Percentiles rank a stretch among this genome's conserved stretches.
Conservation (phyloP, 2,329 filamentous ascomycete species). For the Neonectria magnoliae region DNA sequence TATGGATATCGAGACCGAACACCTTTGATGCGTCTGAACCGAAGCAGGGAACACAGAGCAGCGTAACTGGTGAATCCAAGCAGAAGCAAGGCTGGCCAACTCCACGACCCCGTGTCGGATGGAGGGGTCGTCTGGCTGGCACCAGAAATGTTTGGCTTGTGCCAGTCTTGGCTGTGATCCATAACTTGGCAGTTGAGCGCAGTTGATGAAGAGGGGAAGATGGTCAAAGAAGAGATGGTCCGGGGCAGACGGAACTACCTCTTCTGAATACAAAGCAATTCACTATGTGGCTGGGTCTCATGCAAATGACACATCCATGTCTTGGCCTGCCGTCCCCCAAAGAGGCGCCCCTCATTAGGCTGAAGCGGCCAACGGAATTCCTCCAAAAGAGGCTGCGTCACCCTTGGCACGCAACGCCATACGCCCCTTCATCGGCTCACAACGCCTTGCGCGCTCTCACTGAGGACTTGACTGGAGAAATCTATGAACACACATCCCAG, state of each 20-base stretch:
- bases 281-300: background rate
- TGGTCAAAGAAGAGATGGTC: background rate
- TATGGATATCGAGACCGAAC: constrained; percentile 46
- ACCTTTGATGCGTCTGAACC: constrained; percentile 48
- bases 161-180: background rate
- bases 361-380: background rate
- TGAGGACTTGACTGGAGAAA: background rate
- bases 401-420: background rate
- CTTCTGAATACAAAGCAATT: background rate
- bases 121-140: background rate
- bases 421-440: too few relatives aligned
- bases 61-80: constrained; percentile 45
- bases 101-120: background rate
- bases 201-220: background rate
- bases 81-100: constrained; percentile 22
- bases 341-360: background rate
- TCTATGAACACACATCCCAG: background rate
- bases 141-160: constrained; percentile 3
- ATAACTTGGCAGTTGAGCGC: background rate
- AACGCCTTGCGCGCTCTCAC: background rate
- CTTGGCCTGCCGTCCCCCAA: background rate
- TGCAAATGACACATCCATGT: background rate
- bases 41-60: constrained; percentile 48
- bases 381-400: background rate
- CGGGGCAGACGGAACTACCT: background rate